Evolutionary conservation across 2,329 filamentous ascomycete genomes (phyloP).

Genomic region (Fusarium ambrosium): DNA sequence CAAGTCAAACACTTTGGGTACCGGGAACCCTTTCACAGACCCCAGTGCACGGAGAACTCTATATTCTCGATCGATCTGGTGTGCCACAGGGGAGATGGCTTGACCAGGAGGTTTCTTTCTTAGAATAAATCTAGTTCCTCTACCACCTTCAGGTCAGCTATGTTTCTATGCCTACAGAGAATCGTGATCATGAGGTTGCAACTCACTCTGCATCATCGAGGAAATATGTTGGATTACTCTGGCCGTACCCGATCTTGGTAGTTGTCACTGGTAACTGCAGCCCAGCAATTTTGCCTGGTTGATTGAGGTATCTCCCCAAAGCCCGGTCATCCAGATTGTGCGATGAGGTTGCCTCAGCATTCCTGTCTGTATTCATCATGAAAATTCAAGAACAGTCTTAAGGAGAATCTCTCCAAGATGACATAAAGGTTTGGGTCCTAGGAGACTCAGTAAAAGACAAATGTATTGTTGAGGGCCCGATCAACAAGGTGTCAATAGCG

Average conservation of each 20-base stretch:
- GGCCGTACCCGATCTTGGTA: constrained; percentile 16
- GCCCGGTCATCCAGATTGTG: constrained; percentile 1
- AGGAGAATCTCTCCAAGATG: too few relatives aligned
- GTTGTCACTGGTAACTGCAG: constrained; percentile 6
- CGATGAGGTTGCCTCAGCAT: too few relatives aligned
- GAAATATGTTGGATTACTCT: constrained; percentile 20
- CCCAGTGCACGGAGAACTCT: constrained; percentile 18
- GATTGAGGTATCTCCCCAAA: constrained; percentile 4
- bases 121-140: constrained; percentile 14
- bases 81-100: constrained; percentile 12
- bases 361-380: too few relatives aligned
- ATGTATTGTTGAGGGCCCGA: too few relatives aligned
- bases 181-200: too few relatives aligned
- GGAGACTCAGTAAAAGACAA: too few relatives aligned
- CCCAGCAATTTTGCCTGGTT: background rate
- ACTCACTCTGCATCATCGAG: constrained; percentile 11
- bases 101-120: constrained; percentile 26
- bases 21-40: constrained; percentile 15
- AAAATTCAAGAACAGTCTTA: too few relatives aligned
- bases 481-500: too few relatives aligned
- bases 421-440: too few relatives aligned
- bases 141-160: background rate
- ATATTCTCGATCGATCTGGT: constrained; percentile 27
- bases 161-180: too few relatives aligned
- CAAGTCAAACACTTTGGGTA: constrained; percentile 21